Evolutionary conservation across 441 rosid species (phyloP), one percentile per base, ranked within the genome.

Genomic region (Gossypium gossypioides): DNA sequence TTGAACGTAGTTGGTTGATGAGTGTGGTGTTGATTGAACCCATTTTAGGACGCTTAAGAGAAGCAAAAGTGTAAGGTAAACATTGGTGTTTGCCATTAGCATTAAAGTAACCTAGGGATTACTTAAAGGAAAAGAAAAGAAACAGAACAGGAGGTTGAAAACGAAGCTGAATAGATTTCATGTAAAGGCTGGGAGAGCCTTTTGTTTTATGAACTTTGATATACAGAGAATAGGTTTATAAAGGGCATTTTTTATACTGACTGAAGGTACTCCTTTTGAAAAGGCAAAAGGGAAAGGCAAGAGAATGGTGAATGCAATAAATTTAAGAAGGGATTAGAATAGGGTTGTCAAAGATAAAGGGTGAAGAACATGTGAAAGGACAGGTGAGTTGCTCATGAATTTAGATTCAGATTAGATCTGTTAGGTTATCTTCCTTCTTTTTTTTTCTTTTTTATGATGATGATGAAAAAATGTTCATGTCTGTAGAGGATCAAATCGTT

Each of bases 231-330:
- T 15, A 7, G 24, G 25, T 51, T 67, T 48, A 50, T 27, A 8
- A 25, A 15, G 44, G 57, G 25, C 9, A 3, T 55, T 50, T 16
- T 6, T 22, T 65, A 34, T 34, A 34, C 22, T 2, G 21, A 27
- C 21, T 59, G 34, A 40, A 4, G 13, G 65, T 10, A 15, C 56
- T 13, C 13, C 8, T 24, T 48, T 66, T 22, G 57, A 6, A 52
- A 52, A 52, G 24, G 12, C 27, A 68, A 68, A 22, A 0, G 59
- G 44, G 59, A 25, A 60, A 75, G 58, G 80, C 80, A 76, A 76
- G 86, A 80, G 79, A 74, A 61, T 55, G 86, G 83, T 79, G 91
- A 80, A 69, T 57, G 75, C 74, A 79, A 77, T 81, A 77, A 87
- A 71, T 71, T 55, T 75, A 2, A 1, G 68, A 67, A 15, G 44